Percentiles rank a stretch among this genome's conserved stretches.
phyloP scores from a whole-genome alignment of 345 rosid genomes.

The Mercurialis annua region DNA sequence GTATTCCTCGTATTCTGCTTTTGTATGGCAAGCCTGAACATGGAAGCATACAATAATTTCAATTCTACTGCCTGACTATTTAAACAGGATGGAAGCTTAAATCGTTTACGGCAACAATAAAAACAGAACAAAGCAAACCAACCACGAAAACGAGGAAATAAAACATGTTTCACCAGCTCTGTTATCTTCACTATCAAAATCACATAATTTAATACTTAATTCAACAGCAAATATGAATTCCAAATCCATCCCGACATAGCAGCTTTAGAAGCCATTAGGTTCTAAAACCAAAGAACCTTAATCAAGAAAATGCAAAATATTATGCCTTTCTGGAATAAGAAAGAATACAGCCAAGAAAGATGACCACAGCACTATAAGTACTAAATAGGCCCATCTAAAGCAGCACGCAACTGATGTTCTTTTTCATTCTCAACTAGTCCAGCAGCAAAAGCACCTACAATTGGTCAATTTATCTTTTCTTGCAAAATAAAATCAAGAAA shows the following conservation, averaged over 20 bases:
- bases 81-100: neutral
- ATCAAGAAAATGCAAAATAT: neutral
- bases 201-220: neutral
- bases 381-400: constrained; percentile 1
- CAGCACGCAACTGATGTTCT: neutral
- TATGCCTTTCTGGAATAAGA: neutral
- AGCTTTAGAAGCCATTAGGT: too few relatives aligned
- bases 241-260: neutral
- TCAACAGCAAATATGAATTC: neutral
- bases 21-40: constrained; percentile 91
- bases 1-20: constrained; percentile 91
- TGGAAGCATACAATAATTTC: neutral
- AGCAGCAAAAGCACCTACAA: neutral
- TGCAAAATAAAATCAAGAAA: neutral
- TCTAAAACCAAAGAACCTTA: neutral
- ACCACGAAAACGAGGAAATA: neutral
- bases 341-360: neutral
- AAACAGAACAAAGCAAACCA: neutral
- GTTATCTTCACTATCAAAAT: too few relatives aligned
- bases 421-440: neutral
- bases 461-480: neutral
- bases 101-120: neutral
- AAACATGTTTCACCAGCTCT: neutral
- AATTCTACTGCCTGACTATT: neutral
- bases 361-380: neutral